Evolutionary conservation across 2,329 filamentous ascomycete genomes (phyloP), one percentile per base, ranked within the genome.

Genomic region (Ceratocystis destructans): DNA sequence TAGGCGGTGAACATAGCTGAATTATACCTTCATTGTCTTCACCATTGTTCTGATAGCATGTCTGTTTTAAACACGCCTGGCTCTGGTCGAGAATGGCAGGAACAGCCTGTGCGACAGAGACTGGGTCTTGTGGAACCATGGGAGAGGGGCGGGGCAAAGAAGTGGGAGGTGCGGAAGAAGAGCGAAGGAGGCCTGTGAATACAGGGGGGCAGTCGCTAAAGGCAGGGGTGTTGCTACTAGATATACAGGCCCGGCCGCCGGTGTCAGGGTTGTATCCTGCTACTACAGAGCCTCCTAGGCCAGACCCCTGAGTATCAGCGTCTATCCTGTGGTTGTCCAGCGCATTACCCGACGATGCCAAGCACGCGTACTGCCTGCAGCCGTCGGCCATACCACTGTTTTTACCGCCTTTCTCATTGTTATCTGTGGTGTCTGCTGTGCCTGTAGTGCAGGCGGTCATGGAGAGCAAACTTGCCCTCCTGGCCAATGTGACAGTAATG

Each of bases 21-120:
- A 20, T 28, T 59, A n/a, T 41, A 15, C 10, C 37, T 41, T 15
- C 12, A 41, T 41, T 41, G 37, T 41, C 37, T 41, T 41, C 55
- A 8, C 55, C 55, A 59, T 59, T 31, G 12, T 22, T 12, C 28
- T 59, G 55, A 31, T n/a, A 33, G 55, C 28, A 17, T 57, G 12
- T 63, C 61, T 33, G 31, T 63, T 63, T 28, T 63, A 63, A 48
- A n/a, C 41, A 22, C 44, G 25, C 28, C 44, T 50, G 61, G 41
- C 25, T 63, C 37, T 63, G 44, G 37, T 45, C 28, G 61, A 48
- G 22, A 63, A 63, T 50, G 61, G 61, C 25, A 48, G 61, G 61
- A 46, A 48, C 22, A 48, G 44, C 25, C 44, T 46, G 61, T 63
- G 61, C 25, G n/a, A 63, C 61, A 44, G 17, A 33, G 41, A 17